Evolutionary conservation across 768 basidiomycete species (phyloP).

Genomic region (Tulasnella sp.): DNA sequence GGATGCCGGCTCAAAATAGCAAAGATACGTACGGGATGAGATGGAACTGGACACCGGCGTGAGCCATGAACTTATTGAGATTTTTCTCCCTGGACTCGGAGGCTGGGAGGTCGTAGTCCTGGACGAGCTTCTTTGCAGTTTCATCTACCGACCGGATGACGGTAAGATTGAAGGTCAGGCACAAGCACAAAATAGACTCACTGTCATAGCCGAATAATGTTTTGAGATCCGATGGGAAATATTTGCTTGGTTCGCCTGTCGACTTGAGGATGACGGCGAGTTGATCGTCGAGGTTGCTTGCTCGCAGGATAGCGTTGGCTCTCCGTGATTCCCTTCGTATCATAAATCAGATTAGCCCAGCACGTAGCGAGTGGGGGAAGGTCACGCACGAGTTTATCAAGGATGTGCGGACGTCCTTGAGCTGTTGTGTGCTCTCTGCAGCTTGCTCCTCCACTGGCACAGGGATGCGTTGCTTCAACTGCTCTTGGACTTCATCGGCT

Average conservation of each 20-base stretch:
- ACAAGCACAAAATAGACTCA: conserved; percentile 38
- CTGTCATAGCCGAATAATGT: conserved; percentile 54
- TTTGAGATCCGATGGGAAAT: conserved; percentile 51
- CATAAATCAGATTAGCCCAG: not conserved
- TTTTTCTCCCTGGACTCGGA: conserved; percentile 46
- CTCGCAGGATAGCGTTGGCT: conserved; percentile 42
- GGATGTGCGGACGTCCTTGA: conserved; percentile 45
- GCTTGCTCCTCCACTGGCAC: conserved; percentile 37
- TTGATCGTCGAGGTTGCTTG: conserved; percentile 45
- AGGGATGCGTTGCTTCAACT: conserved; percentile 20
- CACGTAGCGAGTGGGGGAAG: not conserved
- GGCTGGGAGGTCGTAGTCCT: conserved; percentile 50
- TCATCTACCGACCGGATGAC: conserved; percentile 40
- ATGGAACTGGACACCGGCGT: conserved; percentile 48
- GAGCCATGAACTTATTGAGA: conserved; percentile 54
- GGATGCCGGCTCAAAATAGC: not conserved
- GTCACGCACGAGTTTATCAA: conserved; percentile 49
- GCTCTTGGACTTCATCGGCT: conserved; percentile 41
- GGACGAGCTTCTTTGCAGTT: conserved; percentile 44
- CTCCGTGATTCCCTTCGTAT: conserved; percentile 47
- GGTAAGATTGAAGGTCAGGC: not conserved
- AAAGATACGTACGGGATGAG: conserved; percentile 44
- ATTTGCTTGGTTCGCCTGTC: conserved; percentile 48
- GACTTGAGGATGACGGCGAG: conserved; percentile 48
- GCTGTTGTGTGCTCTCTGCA: conserved; percentile 45